These are phyloP conservation scores for Emergomyces orientalis DNA, from an alignment of 2,329 filamentous ascomycete species.

Conservation along the genomic window DNA sequence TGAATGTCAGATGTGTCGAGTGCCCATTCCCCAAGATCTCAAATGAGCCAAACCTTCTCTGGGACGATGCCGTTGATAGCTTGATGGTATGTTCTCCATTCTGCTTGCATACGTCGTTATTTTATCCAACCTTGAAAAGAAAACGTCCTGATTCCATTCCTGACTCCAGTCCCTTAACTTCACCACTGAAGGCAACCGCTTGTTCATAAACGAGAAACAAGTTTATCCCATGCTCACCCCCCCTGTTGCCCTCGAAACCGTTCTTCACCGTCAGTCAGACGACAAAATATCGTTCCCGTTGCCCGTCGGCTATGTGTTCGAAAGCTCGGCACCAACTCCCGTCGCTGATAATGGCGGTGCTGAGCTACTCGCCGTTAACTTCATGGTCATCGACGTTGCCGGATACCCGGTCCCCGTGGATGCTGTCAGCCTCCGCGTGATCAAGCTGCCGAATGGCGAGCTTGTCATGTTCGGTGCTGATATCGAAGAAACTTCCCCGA, in stretches of 20 bases:
- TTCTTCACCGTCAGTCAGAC: conserved; percentile 30
- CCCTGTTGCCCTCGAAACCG: conserved; percentile 24
- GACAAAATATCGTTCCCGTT: conserved; percentile 30
- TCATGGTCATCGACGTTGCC: conserved; percentile 39
- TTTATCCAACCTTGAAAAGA: neutral
- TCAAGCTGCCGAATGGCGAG: conserved; percentile 29
- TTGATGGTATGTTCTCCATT: conserved; percentile 26
- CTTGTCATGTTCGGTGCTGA: conserved; percentile 32
- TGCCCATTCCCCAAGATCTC: conserved; percentile 31
- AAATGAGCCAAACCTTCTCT: conserved; percentile 23
- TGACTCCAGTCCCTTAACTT: conserved; percentile 30
- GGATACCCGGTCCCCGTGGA: conserved; percentile 37
- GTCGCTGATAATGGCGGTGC: conserved; percentile 23
- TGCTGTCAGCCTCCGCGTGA: conserved; percentile 33
- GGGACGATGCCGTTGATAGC: conserved; percentile 29
- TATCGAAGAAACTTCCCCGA: conserved; percentile 27
- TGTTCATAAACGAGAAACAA: conserved; percentile 32
- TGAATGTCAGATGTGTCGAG: conserved; percentile 26
- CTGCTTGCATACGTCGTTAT: neutral
- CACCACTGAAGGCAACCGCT: conserved; percentile 25
- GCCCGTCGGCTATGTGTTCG: conserved; percentile 36
- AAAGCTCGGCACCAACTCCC: conserved; percentile 27
- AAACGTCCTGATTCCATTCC: conserved; percentile 3
- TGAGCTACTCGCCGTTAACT: conserved; percentile 32
- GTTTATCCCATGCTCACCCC: conserved; percentile 31